Conservation (phyloP, 1,284 basidiomycete species). For the Peniophora sp. region DNA sequence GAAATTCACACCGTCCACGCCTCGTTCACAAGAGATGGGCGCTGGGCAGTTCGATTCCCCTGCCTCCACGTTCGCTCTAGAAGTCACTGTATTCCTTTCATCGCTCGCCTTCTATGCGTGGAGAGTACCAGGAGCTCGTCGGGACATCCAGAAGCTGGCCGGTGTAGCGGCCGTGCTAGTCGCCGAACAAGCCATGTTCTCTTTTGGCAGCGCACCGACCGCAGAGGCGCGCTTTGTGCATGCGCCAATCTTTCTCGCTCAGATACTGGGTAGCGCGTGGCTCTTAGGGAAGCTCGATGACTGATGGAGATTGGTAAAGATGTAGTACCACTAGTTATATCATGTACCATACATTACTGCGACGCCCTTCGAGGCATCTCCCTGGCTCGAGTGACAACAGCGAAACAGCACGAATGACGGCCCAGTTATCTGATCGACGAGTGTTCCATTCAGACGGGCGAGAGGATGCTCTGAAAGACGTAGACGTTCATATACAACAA, state of each 20-base stretch:
- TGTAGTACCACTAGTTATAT: too few species aligned
- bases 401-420: too few species aligned
- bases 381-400: too few species aligned
- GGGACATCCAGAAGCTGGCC: constrained; percentile 15
- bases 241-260: constrained; percentile 18
- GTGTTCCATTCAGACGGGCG: too few species aligned
- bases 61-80: constrained; percentile 17
- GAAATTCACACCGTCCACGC: constrained; percentile 17
- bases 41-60: constrained; percentile 20
- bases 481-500: too few species aligned
- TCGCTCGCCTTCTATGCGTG: constrained; percentile 19
- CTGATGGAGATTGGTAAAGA: too few species aligned
- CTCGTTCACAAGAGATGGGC: constrained; percentile 13
- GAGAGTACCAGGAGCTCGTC: constrained; percentile 14
- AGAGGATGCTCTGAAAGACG: too few species aligned
- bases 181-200: constrained; percentile 21
- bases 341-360: too few species aligned
- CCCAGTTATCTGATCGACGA: too few species aligned
- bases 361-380: too few species aligned
- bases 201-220: constrained; percentile 22
- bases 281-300: constrained; percentile 19
- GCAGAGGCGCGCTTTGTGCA: constrained; percentile 21
- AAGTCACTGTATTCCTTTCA: constrained; percentile 19
- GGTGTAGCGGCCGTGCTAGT: constrained; percentile 16
- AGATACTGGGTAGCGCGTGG: constrained; percentile 20